Evolutionary conservation across 768 basidiomycete genomes (phyloP).

Genomic region (Amanita pseudoporphyria): DNA sequence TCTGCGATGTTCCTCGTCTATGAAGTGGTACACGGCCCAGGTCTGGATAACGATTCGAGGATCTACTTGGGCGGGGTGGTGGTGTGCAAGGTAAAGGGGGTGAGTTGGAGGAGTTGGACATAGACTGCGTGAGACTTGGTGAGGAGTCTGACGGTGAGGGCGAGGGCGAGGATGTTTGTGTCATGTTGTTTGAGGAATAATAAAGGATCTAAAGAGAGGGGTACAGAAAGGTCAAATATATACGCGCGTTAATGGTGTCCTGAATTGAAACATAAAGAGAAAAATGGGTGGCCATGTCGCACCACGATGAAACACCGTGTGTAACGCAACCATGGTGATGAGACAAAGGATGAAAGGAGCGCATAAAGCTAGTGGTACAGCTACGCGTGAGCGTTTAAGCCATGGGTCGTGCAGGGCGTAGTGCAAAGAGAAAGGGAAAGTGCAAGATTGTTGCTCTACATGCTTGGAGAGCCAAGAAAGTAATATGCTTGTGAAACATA

Average conservation of each 20-base stretch:
- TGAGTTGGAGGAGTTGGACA: conserved; percentile 31
- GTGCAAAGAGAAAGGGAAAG: neutral
- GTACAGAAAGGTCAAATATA: neutral
- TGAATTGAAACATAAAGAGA: conserved; percentile 1
- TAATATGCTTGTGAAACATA: neutral
- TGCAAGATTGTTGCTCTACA: neutral
- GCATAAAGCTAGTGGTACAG: neutral
- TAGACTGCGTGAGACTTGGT: conserved; percentile 31
- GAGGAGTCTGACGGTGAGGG: conserved; percentile 27
- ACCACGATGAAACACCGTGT: neutral
- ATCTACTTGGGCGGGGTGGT: conserved; percentile 27
- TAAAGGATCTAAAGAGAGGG: neutral
- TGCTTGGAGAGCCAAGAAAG: neutral
- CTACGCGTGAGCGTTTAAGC: neutral
- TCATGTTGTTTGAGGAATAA: neutral
- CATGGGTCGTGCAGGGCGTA: neutral
- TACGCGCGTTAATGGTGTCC: neutral
- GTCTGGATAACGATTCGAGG: conserved; percentile 43
- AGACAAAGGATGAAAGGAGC: neutral
- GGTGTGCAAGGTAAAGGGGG: conserved; percentile 34
- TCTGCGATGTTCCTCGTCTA: conserved; percentile 68
- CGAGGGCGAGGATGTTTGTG: conserved; percentile 15
- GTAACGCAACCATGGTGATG: neutral
- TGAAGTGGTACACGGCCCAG: conserved; percentile 61
- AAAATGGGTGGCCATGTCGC: neutral